Conservation (phyloP, 768 basidiomycete genomes). For the Tulasnella sp. region DNA sequence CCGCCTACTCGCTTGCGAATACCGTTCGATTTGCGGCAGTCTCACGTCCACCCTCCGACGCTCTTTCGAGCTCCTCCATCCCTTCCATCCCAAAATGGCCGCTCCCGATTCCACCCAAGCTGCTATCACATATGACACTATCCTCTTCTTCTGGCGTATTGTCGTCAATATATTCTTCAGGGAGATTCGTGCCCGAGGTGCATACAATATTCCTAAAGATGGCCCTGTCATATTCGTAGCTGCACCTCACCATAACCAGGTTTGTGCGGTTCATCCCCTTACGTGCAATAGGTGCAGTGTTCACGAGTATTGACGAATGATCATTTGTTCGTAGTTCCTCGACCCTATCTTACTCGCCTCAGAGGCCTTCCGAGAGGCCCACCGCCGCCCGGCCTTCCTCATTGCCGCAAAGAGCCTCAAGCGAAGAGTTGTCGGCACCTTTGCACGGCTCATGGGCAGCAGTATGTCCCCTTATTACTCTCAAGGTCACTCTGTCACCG, state of each 20-base stretch:
- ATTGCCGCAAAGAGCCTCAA: slow-evolving; percentile 85
- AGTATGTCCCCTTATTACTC: slow-evolving; percentile 37
- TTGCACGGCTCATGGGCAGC: slow-evolving; percentile 70
- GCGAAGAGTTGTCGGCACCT: slow-evolving; percentile 63
- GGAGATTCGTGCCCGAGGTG: slow-evolving; percentile 85
- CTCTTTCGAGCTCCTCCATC: too few relatives aligned
- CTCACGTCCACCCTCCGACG: too few relatives aligned
- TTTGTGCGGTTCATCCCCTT: slow-evolving; percentile 25
- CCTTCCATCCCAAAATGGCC: too few relatives aligned
- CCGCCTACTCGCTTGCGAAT: too few relatives aligned
- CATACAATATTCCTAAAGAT: slow-evolving; percentile 83
- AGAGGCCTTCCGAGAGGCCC: slow-evolving; percentile 75
- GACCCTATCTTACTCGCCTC: slow-evolving; percentile 77
- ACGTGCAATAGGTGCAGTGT: neutral
- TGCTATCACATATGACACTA: slow-evolving; percentile 47
- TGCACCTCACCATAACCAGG: slow-evolving; percentile 89
- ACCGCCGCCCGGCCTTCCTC: slow-evolving; percentile 71
- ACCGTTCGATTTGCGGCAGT: too few relatives aligned
- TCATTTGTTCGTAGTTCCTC: slow-evolving; percentile 75
- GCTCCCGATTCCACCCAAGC: neutral
- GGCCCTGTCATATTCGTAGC: slow-evolving; percentile 90
- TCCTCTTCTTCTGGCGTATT: slow-evolving; percentile 69
- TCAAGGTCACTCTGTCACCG: neutral
- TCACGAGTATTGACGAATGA: too few relatives aligned
- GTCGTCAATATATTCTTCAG: slow-evolving; percentile 64